Base-by-base conservation (phyloP, 169 alveolate genomes). In the Amoebophrya sp. region DNA sequence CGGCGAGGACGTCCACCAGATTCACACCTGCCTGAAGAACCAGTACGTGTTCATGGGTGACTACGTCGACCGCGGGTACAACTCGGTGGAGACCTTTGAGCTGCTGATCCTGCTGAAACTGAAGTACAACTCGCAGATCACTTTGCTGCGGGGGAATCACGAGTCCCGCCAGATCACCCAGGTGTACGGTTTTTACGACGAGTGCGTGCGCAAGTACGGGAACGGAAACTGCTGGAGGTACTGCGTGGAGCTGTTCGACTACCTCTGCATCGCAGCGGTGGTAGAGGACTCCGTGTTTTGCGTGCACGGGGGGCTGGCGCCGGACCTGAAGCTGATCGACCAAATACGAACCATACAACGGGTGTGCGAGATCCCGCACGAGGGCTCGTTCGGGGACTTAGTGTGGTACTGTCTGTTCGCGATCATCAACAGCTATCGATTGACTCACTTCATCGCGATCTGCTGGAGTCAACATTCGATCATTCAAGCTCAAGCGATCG, bases 281-380 rank as follows among this genome's bases (percentile, higher is more conserved):
- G 96, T 98, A 88, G 99, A 98, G 67, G 96, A 95, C 38, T 93
- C 95, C 90, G 96, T 98, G 31, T 98, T 97, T 93, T 98, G 99
- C 94, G 97, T 97, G 45, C 99, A 98, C 95, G 99, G 99, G 0
- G 99, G 99, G 10, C 94, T 98, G 88, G 97, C 99, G 23, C 99
- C 99, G 15, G 95, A 96, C 38, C 95, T 98, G 69, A 95, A 95
- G 45, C 95, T 98, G 13, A 93, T 98, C 43, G 99, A 98, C 92
- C 98, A 98, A 40, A 97, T 98, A 0, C 94, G 78, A 1, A 40
- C n/a, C 26, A 78, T 67, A 29, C 69, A 92, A 26, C 92, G 97
- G 18, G 90, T 92, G 38, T 92, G 94, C 88, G 99, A 98, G 94
- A 97, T 98, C 0, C 99, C 99, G 0, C 99, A 96, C 93, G 99